Base-by-base conservation (phyloP, 2,329 filamentous ascomycete genomes). In the Pseudogymnoascus sp. region DNA sequence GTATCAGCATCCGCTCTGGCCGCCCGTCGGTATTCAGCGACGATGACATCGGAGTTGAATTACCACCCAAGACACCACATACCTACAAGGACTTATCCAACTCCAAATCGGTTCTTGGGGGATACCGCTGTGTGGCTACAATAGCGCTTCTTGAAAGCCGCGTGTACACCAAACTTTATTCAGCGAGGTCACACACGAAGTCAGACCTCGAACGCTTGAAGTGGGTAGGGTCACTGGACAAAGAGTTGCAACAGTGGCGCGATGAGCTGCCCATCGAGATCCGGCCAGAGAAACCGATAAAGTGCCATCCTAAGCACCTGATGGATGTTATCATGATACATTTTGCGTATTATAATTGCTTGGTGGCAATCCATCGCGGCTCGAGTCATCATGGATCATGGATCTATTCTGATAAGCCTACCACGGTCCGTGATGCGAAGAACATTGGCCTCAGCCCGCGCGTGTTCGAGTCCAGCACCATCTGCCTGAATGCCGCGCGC, bases 1-100 rank as follows among this genome's bases (percentile, higher is more conserved):
- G 42, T 4, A 61, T 65, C 31, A 65, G 60, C 36, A 60, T 62
- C 55, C 63, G 62, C 33, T 48, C 63, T 18, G 68, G 68, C 31
- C 64, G 67, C 27, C 68, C 68, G 13, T 69, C 68, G n/a, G 52
- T 64, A 15, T 67, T 69, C 37, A 64, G 66, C 21, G 68, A 69
- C 42, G 67, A 69, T 33, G 68, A 69, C 62, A 67, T 69, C 48
- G 68, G 60, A 21, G 61, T 69, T 42, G 65, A 69, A 29, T 63
- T 69, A 35, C 68, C 67, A 31, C 52, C 64, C 29, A 63, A 65
- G 36, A 62, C 61, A 6, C 55, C 61, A 36, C 55, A 67, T 39
- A 66, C 63, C 8, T 68, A 69, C 42, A 35, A 36, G 15, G 55
- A 59, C 12, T 29, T 59, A 37, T 35, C 31, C 12, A 45, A 27